phyloP scores from a whole-genome alignment of 2,329 filamentous ascomycete genomes.

The Mycosphaerella sp. region DNA sequence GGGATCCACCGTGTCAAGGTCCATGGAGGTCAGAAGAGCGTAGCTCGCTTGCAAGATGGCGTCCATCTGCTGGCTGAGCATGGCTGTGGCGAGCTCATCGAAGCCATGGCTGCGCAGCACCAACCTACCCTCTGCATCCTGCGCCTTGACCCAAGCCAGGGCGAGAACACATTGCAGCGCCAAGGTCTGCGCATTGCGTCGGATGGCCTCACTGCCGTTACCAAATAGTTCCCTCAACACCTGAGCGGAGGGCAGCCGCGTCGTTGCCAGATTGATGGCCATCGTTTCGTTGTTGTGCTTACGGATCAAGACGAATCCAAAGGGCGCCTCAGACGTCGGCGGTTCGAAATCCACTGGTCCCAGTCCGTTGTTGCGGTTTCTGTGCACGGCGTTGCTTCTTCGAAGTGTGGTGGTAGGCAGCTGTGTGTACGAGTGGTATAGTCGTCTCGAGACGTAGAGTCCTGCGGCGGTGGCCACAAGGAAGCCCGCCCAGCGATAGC shows the following conservation, averaged over 20 bases:
- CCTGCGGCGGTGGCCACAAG: slow-evolving; percentile 52
- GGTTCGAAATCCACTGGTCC: slow-evolving; percentile 4
- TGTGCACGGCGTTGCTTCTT: slow-evolving; percentile 22
- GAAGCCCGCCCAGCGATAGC: slow-evolving; percentile 48
- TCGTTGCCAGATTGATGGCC: slow-evolving; percentile 13
- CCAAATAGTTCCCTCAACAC: slow-evolving; percentile 11
- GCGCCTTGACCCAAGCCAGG: not conserved
- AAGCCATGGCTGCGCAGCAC: slow-evolving; percentile 5
- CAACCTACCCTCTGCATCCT: not conserved
- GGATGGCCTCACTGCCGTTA: slow-evolving; percentile 1
- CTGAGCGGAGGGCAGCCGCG: slow-evolving; percentile 8
- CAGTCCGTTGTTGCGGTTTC: slow-evolving; percentile 14
- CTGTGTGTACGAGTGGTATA: slow-evolving; percentile 38
- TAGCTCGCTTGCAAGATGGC: slow-evolving; percentile 6
- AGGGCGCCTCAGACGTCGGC: slow-evolving; percentile 12
- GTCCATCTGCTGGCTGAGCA: slow-evolving; percentile 2
- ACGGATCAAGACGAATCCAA: slow-evolving; percentile 14
- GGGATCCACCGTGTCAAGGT: slow-evolving; percentile 4
- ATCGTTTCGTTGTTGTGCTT: slow-evolving; percentile 11
- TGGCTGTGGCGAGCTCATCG: slow-evolving; percentile 3
- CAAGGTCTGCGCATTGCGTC: slow-evolving; percentile 6
- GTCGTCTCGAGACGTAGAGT: slow-evolving; percentile 52
- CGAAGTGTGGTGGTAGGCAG: slow-evolving; percentile 14
- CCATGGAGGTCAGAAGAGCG: slow-evolving; percentile 7
- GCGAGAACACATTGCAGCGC: slow-evolving; percentile 7